Base-by-base conservation (phyloP, 2,329 filamentous ascomycete species). In the Aurifilum marmelostoma region DNA sequence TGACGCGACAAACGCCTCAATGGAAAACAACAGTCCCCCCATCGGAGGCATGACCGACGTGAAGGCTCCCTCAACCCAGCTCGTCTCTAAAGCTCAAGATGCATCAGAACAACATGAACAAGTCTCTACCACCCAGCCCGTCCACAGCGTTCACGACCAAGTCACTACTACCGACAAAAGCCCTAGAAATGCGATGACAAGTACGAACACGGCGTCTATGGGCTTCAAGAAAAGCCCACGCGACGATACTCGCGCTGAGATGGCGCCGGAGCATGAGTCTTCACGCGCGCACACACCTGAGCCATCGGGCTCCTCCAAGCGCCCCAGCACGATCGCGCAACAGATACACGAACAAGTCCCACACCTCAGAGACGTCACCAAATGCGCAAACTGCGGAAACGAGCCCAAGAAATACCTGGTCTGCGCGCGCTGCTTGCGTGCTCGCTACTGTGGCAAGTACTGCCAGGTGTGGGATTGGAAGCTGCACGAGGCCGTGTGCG, bases 401-500 rank as follows among this genome's bases (percentile, higher is more conserved):
- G 6, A 21, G 6, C 68, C 37, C 16, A 7, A 16, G 32, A 47
- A 39, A 18, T 67, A 67, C n/a, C 12, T 70, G 3, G 18, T 67
- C 34, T 67, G 68, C 34, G 56, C 37, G 37, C 67, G 27, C n/a
- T 70, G 68, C 56, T 18, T 43, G 16, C 14, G 37, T 16, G 56
- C 29, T 5, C 21, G 58, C 16, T 70, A 62, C 65, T 70, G 68
- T 27, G 61, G 65, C 16, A 70, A 65, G 37, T 70, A 65, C 62
- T 70, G 65, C 27, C 68, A 70, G 68, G 47, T 67, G 9, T 70
- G 61, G 61, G 34, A 62, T 14, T 70, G 65, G 68, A 54, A 62
- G 5, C 1, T 58, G 4, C 68, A 67, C 47, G 39, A 39, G 39
- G 1, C 3, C 1, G 16, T 21, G 21, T 70, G 68, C 39, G 11